phyloP scores from a whole-genome alignment of 371 early-diverging fungal species.

The Chytridiales sp. region DNA sequence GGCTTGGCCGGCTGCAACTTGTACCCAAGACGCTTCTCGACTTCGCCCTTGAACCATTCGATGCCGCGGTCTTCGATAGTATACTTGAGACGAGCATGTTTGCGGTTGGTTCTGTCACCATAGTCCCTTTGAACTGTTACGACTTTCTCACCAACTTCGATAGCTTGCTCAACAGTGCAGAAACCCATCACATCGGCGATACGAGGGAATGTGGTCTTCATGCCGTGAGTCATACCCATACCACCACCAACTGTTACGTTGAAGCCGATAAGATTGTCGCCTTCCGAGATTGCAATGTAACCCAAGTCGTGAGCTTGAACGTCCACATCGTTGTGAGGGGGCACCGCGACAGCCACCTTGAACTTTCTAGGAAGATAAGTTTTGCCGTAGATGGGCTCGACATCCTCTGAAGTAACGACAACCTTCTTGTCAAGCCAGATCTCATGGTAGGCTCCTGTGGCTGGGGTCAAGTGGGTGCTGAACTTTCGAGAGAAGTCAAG shows the following conservation, averaged over 20 bases:
- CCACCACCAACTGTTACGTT: conserved; percentile 94
- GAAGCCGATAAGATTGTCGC: conserved; percentile 77
- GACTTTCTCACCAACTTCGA: conserved; percentile 80
- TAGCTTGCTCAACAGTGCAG: conserved; percentile 71
- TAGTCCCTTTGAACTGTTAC: conserved; percentile 90
- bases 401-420: conserved; percentile 73
- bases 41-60: conserved; percentile 82
- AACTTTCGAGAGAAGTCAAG: conserved; percentile 67
- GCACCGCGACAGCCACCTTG: conserved; percentile 92
- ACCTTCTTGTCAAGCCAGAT: conserved; percentile 91
- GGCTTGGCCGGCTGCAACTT: conserved; percentile 64
- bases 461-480: conserved; percentile 75
- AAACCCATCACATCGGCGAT: conserved; percentile 78
- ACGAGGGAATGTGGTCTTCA: conserved; percentile 92
- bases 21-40: conserved; percentile 77
- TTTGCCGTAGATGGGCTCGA: conserved; percentile 88
- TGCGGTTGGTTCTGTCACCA: conserved; percentile 93
- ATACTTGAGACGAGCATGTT: conserved; percentile 96
- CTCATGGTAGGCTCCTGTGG: conserved; percentile 90
- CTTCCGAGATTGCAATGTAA: conserved; percentile 82
- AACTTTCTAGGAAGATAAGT: conserved; percentile 93
- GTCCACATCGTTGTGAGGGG: conserved; percentile 94
- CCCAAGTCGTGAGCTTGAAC: conserved; percentile 93
- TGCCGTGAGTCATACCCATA: conserved; percentile 96
- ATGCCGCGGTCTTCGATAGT: conserved; percentile 91